Evolutionary conservation across 257 asterid genomes (phyloP).

Genomic region (Anisodus tanguticus): DNA sequence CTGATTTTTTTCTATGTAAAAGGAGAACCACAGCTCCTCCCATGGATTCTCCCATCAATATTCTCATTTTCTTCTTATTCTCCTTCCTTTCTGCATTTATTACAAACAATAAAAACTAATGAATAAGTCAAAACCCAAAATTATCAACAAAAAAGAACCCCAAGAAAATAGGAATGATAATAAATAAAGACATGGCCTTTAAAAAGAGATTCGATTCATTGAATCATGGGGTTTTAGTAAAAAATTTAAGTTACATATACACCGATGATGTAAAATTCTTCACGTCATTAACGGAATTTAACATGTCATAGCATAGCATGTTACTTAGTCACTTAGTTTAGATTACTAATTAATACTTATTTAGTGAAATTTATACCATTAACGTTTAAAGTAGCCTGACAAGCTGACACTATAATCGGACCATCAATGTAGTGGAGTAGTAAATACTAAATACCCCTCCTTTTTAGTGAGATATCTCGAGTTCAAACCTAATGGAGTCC

Average conservation of each 20-base stretch:
- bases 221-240: neutral
- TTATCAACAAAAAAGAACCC: neutral
- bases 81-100: conserved; percentile 51
- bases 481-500: neutral
- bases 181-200: neutral
- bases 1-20: conserved; percentile 61
- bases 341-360: too few relatives aligned
- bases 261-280: too few relatives aligned
- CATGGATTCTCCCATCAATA: conserved; percentile 76
- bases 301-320: neutral
- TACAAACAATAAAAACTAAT: neutral
- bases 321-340: neutral
- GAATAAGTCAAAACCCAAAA: neutral
- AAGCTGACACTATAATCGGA: neutral
- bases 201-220: neutral
- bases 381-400: too few relatives aligned
- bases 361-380: too few relatives aligned
- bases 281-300: neutral
- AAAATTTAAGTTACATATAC: neutral
- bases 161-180: conserved; percentile 1
- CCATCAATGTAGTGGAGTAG: neutral
- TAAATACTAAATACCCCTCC: neutral
- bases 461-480: fast-evolving
- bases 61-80: conserved; percentile 58
- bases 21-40: conserved; percentile 71